Conservation (phyloP, 179 eudicot genomes). For the Beta macrorhiza region DNA sequence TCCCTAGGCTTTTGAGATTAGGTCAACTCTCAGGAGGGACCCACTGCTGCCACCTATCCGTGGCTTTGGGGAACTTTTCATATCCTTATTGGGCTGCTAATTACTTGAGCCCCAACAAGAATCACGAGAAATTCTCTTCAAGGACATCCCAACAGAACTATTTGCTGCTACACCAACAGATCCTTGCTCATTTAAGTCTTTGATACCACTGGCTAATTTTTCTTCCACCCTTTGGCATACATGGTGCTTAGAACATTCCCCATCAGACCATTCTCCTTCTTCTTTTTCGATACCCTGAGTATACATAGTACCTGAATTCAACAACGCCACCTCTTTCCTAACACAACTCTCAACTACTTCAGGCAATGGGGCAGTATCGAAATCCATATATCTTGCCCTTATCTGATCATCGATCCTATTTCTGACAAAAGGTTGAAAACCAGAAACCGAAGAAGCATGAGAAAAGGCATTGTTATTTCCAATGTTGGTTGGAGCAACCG, state of each 20-base stretch:
- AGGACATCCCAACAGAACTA: conserved; percentile 21
- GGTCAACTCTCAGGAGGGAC: too few species aligned
- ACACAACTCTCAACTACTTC: conserved; percentile 31
- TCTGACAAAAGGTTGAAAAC: conserved; percentile 88
- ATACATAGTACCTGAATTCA: conserved; percentile 31
- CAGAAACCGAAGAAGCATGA: conserved; percentile 87
- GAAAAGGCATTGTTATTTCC: conserved; percentile 71
- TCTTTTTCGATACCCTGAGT: conserved; percentile 60
- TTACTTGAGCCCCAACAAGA: background rate
- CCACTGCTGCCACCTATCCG: too few species aligned
- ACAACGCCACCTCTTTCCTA: conserved; percentile 27
- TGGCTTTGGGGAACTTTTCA: too few species aligned
- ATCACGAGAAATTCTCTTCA: conserved; percentile 33
- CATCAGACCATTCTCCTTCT: conserved; percentile 96
- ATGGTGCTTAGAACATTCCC: conserved; percentile 51
- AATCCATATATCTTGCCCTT: conserved; percentile 18
- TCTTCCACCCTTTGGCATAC: conserved; percentile 36
- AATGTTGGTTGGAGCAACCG: conserved; percentile 45
- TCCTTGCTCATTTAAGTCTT: conserved; percentile 41
- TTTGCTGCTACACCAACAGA: conserved; percentile 31
- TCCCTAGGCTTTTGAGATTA: too few species aligned
- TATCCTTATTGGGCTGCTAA: too few species aligned
- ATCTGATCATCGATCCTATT: conserved; percentile 38
- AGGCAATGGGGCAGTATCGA: conserved; percentile 30
- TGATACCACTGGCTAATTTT: conserved; percentile 29